phyloP scores from a whole-genome alignment of 768 basidiomycete species.

The Lentinula lateritia region DNA sequence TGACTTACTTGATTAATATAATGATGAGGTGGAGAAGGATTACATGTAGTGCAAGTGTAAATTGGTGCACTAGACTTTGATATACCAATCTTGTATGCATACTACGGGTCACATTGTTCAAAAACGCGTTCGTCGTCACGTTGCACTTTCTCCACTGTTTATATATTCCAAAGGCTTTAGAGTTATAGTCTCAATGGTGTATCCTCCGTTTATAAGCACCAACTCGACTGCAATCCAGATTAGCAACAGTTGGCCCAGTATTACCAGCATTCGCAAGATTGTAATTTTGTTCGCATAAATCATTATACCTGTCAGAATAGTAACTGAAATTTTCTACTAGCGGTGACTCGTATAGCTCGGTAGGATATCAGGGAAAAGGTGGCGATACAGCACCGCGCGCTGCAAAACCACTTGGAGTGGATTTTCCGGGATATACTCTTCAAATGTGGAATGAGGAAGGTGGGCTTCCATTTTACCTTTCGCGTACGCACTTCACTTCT shows the following conservation, averaged over 20 bases:
- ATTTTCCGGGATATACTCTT: conserved; percentile 40
- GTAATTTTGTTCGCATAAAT: conserved; percentile 45
- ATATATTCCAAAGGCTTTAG: background rate
- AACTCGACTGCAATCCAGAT: background rate
- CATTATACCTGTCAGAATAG: background rate
- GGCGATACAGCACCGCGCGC: conserved; percentile 26
- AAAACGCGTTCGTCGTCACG: no score
- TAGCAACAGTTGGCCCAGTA: background rate
- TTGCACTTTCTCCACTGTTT: background rate
- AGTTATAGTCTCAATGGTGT: background rate
- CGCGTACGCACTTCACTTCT: background rate
- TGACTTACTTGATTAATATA: background rate
- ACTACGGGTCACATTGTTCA: no score
- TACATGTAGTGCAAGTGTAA: no score
- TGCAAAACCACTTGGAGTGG: conserved; percentile 40
- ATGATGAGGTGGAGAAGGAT: no score
- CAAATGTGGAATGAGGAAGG: conserved; percentile 33
- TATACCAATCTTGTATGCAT: no score
- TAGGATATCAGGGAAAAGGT: conserved; percentile 21
- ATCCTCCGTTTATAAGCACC: background rate
- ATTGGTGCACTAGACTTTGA: no score
- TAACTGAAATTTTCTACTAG: conserved; percentile 23
- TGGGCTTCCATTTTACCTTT: background rate
- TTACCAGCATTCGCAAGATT: conserved; percentile 29
- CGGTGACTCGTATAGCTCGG: conserved; percentile 57